Evolutionary conservation across 176 grass and related monocot species (phyloP), one percentile per base, ranked within the genome.

Genomic region (Cocos nucifera): DNA sequence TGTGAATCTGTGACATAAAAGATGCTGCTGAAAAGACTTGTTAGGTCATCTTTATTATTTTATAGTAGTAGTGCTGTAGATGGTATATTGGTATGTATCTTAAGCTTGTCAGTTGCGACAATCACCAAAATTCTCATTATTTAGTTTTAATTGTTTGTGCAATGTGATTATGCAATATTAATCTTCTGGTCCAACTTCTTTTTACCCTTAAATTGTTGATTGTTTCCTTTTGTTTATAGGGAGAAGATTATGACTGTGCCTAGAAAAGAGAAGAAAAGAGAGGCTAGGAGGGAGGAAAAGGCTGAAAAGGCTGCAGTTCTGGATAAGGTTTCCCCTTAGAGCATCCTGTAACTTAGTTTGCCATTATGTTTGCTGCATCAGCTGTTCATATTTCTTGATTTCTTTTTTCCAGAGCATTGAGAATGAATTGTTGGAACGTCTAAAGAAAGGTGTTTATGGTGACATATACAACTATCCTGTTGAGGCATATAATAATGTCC

Each of bases 201-300:
- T 39, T 44, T 14, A 0, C 35, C 10, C n/a, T 56, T 19, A 9
- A 56, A 56, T 56, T 9, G 54, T 56, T 21, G 21, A 10, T 19
- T 79, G 22, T 77, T 28, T 61, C 23, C 63, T 50, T 56, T 21
- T 3, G 0, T 50, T 44, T 15, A 12, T n/a, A 90, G 93, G 71
- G 93, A 97, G 60, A 97, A 97, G 81, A 75, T 97, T 66, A 78
- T 97, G 67, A 97, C 93, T 22, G 58, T 97, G 35, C 93, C 93
- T 49, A 88, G 78, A 67, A 91, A 86, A 68, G 72, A 80, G 39
- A 78, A 61, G 20, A 73, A 92, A 53, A 85, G 84, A 3, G 69
- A 88, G 57, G 26, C 59, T 48, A 80, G 81, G 63, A 91, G 87
- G 67, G 66, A 78, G 70, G 87, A 92, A 1, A 97, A 97, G 62